Base-by-base conservation (phyloP, 2,329 filamentous ascomycete genomes). In the Capronia coronata region DNA sequence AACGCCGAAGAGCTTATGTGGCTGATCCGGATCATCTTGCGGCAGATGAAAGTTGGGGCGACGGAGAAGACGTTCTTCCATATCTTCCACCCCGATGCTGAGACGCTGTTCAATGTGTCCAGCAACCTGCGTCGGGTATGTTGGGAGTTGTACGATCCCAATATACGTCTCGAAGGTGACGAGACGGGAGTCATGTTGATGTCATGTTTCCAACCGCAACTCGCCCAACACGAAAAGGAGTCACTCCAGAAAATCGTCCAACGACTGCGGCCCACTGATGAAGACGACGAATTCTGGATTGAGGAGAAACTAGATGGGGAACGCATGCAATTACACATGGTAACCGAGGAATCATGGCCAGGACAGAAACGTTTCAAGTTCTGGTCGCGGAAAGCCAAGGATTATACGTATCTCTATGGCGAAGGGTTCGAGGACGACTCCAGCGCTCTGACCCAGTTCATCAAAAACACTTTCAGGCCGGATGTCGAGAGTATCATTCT, bases 301-400 rank as follows among this genome's bases (percentile, higher is more conserved):
- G 93, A 98, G 66, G 93, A 98, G 69, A 98, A 98, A 67, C 74
- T 98, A 7, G 93, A 98, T 59, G 93, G 93, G 1, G 93, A 98
- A 68, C 80, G 93, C 21, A 96, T 98, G 84, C 93, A 98, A 66
- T 76, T 98, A 64, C 93, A 98, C 66, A 90, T 97, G 85, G 68
- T 79, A 10, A 75, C 85, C 49, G 87, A 96, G 58, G 71, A 80
- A 2, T 68, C 67, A 1, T 71, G 81, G 0, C 76, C 80, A 0
- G 88, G 89, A 0, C 87, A 87, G 0, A 81, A 75, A 48, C 75
- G 73, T 16, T 96, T 97, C 65, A 75, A 75, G 25, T 98, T 94
- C 67, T 98, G 90, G 88, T 97, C 91, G 2, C 79, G 93, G 44
- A 97, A 94, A 67, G 91, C 87, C 7, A 97, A 96, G 64, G 87